Evolutionary conservation across 129 eudicot species (phyloP).

Genomic region (Glebionis coronaria): DNA sequence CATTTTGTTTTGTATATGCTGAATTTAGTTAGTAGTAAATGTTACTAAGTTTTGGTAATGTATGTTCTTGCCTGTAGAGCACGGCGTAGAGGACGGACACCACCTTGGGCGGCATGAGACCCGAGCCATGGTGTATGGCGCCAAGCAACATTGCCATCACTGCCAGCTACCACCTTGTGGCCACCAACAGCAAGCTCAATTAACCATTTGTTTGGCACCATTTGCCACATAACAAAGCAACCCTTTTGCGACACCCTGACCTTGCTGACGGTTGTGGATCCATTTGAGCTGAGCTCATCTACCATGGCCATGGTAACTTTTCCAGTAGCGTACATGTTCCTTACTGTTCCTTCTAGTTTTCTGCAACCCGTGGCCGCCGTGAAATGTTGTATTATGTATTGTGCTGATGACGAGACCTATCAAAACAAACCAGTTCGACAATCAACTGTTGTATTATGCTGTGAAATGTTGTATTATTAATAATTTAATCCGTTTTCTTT

Average conservation of each 20-base stretch:
- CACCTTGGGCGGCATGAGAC: conserved; percentile 93
- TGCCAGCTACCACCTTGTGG: conserved; percentile 86
- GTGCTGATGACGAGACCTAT: conserved; percentile 86
- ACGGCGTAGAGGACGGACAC: conserved; percentile 90
- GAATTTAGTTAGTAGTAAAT: conserved; percentile 1
- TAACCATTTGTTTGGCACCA: conserved; percentile 88
- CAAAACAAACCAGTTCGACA: conserved; percentile 6
- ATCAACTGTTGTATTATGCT: not conserved
- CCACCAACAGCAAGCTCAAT: conserved; percentile 85
- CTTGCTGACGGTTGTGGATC: conserved; percentile 32
- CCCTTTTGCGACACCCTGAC: conserved; percentile 55
- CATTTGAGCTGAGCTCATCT: conserved; percentile 63
- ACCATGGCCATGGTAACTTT: conserved; percentile 78
- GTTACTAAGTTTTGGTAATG: conserved; percentile 12
- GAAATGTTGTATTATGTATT: conserved; percentile 92
- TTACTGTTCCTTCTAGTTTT: conserved; percentile 72
- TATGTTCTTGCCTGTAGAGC: conserved; percentile 72
- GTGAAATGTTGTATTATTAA: not conserved
- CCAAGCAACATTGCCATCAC: conserved; percentile 98
- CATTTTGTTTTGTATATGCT: not conserved
- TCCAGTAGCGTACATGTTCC: conserved; percentile 83
- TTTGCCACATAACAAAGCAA: conserved; percentile 96
- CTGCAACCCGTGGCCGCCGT: conserved; percentile 92
- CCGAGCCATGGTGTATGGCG: conserved; percentile 98
- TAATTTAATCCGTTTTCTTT: not conserved